phyloP scores from a whole-genome alignment of 208 protist genomes.

The Tritrichomonas foetus region DNA sequence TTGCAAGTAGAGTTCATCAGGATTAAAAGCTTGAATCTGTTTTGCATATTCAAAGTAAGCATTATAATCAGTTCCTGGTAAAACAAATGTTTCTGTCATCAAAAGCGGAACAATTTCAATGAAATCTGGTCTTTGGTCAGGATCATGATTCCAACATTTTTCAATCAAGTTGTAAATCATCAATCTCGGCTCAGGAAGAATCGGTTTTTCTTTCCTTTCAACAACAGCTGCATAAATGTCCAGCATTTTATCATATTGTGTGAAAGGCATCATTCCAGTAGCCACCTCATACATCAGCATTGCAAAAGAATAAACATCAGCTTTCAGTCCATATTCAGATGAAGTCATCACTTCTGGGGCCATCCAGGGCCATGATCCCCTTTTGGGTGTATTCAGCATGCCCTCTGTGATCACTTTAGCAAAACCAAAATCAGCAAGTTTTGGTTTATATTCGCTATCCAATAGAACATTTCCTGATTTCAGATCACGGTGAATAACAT shows the following conservation, averaged over 20 bases:
- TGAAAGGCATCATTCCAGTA: not conserved
- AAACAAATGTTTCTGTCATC: not conserved
- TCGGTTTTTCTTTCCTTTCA: not conserved
- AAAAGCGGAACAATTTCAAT: not conserved
- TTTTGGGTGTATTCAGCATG: not conserved
- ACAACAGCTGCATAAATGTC: not conserved
- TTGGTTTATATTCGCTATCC: constrained; percentile 69
- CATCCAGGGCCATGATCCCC: not conserved
- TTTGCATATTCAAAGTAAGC: not conserved
- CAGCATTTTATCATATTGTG: not conserved
- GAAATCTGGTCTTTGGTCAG: not conserved
- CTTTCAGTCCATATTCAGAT: not conserved
- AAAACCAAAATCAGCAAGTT: constrained; percentile 85
- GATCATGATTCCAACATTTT: not conserved
- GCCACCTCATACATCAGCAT: not conserved
- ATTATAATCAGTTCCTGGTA: not conserved
- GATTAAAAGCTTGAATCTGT: not conserved
- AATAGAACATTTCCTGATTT: constrained; percentile 90
- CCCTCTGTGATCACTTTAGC: constrained; percentile 62
- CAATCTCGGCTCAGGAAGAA: no score
- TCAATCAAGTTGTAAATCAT: not conserved
- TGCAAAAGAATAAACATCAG: not conserved
- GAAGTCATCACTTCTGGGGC: not conserved
- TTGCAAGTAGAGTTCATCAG: no score
- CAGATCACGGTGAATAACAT: constrained; percentile 88